Evolutionary conservation across 352 stramenopile species (phyloP), one percentile per base, ranked within the genome.

Genomic region (Pythium sukuiense): DNA sequence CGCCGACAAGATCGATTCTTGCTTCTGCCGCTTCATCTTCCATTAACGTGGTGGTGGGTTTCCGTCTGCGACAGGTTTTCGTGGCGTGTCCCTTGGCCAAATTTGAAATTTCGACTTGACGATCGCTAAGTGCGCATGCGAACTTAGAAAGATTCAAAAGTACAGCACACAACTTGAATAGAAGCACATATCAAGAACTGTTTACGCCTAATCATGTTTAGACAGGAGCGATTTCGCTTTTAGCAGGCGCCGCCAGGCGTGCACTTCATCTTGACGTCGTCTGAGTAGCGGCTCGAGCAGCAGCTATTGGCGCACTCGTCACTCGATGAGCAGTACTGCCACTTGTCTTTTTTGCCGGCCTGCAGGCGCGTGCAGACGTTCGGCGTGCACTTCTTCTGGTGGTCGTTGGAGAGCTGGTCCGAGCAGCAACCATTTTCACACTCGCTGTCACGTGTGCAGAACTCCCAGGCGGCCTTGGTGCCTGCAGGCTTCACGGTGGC

Each of bases 11-110:
- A 75, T 75, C n/a, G 63, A 57, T 33, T 68, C 59, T 43, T 71
- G 69, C 69, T 71, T 75, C 49, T 65, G 55, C 13, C 69, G 69
- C 69, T 75, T 75, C 63, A 70, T 75, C 12, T 49, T 66, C 11
- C 35, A 16, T 41, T 41, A 2, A 16, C 12, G 35, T 9, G 12
- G 24, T 14, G 16, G 41, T 39, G 30, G 13, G 54, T 49, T 59
- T 59, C 33, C 30, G 20, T 58, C 30, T 58, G 52, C 43, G 43
- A 50, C 43, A 50, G 43, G 43, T 50, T 50, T 14, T n/a, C 14
- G 2, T 6, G 26, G 16, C 13, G 41, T 49, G 41, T 8, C 41
- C 16, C 41, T 27, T 49, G 35, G 35, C 6, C 35, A 41, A 13
- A 26, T 49, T 49, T 20, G 41, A 49, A 49, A 49, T 20, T 49